These are phyloP conservation scores for Creolimax fragrantissima DNA, from an alignment of 78 protist genomes.

Conservation along the genomic window DNA sequence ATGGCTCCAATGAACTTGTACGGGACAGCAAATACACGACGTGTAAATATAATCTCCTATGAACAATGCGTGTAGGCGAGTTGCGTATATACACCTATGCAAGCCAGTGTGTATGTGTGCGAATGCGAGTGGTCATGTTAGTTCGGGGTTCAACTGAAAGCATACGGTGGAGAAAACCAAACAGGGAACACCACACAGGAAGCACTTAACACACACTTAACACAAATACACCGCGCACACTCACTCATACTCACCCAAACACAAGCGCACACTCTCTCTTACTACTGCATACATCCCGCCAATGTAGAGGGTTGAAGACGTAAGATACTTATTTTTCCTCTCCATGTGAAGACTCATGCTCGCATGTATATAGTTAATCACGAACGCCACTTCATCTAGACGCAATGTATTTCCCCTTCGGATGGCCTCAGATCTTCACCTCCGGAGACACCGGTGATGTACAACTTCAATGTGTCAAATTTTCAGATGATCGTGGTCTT, in stretches of 20 bases:
- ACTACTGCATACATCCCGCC: too few species aligned
- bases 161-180: background rate
- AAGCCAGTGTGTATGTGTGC: background rate
- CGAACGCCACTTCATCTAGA: too few species aligned
- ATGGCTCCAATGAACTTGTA: too few species aligned
- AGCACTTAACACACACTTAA: background rate
- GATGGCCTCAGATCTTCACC: background rate
- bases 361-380: too few species aligned
- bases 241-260: background rate
- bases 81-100: background rate
- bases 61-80: background rate
- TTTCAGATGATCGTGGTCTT: background rate
- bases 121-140: background rate
- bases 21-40: too few species aligned
- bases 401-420: background rate
- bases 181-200: background rate
- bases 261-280: background rate
- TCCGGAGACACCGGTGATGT: background rate
- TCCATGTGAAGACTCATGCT: too few species aligned
- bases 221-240: background rate
- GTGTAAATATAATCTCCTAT: background rate
- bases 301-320: too few species aligned
- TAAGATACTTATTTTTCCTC: too few species aligned
- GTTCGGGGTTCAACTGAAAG: background rate
- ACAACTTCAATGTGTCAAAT: background rate